Percentiles rank a stretch among this genome's conserved stretches.
Conservation (phyloP, 305 asterid genomes). For the Fraxinus floribunda region DNA sequence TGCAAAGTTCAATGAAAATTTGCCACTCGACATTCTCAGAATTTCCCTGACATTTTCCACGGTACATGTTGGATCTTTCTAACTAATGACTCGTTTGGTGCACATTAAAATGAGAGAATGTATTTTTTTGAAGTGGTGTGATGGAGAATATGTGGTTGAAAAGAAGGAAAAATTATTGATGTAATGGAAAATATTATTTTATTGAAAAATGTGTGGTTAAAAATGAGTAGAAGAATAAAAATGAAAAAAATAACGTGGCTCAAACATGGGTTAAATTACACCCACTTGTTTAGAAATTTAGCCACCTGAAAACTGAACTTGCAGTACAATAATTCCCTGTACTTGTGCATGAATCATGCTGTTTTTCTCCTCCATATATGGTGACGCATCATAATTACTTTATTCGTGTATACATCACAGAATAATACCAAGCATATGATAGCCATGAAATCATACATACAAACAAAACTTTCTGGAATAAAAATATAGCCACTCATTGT, state of each 20-base stretch:
- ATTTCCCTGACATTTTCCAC: not conserved
- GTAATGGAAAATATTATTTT: too few relatives aligned
- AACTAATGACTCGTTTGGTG: not conserved
- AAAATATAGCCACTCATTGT: not conserved
- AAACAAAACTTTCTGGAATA: not conserved
- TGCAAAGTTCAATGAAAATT: too few relatives aligned
- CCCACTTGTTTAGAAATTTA: not conserved
- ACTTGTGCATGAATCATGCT: constrained; percentile 41
- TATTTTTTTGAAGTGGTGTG: too few relatives aligned
- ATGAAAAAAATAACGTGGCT: too few relatives aligned
- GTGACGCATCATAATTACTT: constrained; percentile 7
- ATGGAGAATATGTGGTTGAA: too few relatives aligned
- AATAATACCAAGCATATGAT: not conserved
- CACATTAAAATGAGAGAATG: too few relatives aligned
- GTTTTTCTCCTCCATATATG: constrained; percentile 14
- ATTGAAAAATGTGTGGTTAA: too few relatives aligned
- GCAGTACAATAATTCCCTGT: constrained; percentile 15
- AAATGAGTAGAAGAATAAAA: too few relatives aligned
- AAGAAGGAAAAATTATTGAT: too few relatives aligned
- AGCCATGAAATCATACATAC: not conserved
- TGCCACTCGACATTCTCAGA: too few relatives aligned
- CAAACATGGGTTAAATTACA: not conserved
- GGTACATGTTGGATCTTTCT: not conserved
- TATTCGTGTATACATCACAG: not conserved
- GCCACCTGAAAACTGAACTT: constrained; percentile 22